Base-by-base conservation (phyloP, 345 rosid species). In the Bruguiera gymnorhiza region DNA sequence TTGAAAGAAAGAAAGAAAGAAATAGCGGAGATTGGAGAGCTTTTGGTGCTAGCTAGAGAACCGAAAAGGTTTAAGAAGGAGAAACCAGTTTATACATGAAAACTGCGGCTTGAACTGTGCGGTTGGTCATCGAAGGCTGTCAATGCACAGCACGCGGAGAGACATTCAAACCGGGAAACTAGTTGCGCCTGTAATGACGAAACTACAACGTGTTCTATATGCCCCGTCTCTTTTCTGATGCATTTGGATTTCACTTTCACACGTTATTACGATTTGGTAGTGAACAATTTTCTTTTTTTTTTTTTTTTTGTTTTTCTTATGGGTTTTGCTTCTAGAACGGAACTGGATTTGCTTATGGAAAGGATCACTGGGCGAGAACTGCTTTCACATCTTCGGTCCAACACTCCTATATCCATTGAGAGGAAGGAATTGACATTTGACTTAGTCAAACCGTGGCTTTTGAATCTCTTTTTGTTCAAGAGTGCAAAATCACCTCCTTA, bases 141-240 rank as follows among this genome's bases (percentile, higher is more conserved):
- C 30, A 71, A 34, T 13, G 59, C 21, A 46, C 3, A 74, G 83
- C 93, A 83, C 85, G 86, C 81, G 86, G 74, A 53, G 32, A 32
- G 8, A n/a, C 60, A 50, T 55, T 10, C 16, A 16, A 68, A 77
- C 60, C 50, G 58, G 62, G 60, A 27, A 76, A 83, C 82, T 54
- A 79, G 79, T 6, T 15, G 10, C 59, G 63, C 79, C 62, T 53
- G 81, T 76, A 30, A 68, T 15, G 13, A 37, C 43, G 64, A 73
- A 50, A 64, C 68, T 30, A 1, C n/a, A 1, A 23, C 26, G 30
- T 56, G 60, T 24, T 10, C 16, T 9, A 1, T 6, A 20, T 54
- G 3, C 2, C 6, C 2, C 1, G 8, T 2, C 18, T 52, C 18
- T 53, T n/a, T 53, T 9, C 6, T 21, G 11, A 6, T 20, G 26